phyloP scores from a whole-genome alignment of 345 rosid genomes.

The Mallotus nudiflorus region DNA sequence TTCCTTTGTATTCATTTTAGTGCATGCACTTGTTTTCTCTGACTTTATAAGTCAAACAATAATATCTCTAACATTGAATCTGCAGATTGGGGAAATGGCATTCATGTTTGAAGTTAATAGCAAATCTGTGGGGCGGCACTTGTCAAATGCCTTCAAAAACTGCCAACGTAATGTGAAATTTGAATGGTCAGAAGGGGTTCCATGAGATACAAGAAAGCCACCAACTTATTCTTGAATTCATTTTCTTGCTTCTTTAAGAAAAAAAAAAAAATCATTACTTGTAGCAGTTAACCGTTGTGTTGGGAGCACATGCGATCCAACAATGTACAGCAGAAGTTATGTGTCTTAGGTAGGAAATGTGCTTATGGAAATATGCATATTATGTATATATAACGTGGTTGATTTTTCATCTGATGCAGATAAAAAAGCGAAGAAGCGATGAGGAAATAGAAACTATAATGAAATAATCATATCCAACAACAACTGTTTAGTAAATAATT shows the following conservation, averaged over 20 bases:
- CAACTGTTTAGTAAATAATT: neutral
- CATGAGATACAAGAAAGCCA: conserved; percentile 21
- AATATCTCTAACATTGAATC: conserved; percentile 1
- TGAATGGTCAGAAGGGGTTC: conserved; percentile 42
- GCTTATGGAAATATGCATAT: neutral
- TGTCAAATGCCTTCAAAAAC: conserved; percentile 29
- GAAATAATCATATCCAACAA: neutral
- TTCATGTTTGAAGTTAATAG: conserved; percentile 58
- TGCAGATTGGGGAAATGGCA: conserved; percentile 64
- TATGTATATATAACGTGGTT: neutral
- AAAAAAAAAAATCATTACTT: neutral
- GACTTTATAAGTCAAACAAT: neutral
- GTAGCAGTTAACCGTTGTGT: neutral
- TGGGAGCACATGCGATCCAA: neutral
- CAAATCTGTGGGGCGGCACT: conserved; percentile 47
- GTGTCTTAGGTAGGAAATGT: neutral
- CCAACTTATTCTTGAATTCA: conserved; percentile 4
- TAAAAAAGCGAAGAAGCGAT: neutral
- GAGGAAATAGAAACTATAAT: neutral
- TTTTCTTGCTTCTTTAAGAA: neutral
- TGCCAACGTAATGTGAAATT: conserved; percentile 30
- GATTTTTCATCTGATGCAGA: neutral
- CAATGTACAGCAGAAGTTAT: neutral
- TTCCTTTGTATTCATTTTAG: neutral
- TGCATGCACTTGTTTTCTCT: neutral